Conservation (phyloP, 306 rosid species). For the Begonia fuchsioides region DNA sequence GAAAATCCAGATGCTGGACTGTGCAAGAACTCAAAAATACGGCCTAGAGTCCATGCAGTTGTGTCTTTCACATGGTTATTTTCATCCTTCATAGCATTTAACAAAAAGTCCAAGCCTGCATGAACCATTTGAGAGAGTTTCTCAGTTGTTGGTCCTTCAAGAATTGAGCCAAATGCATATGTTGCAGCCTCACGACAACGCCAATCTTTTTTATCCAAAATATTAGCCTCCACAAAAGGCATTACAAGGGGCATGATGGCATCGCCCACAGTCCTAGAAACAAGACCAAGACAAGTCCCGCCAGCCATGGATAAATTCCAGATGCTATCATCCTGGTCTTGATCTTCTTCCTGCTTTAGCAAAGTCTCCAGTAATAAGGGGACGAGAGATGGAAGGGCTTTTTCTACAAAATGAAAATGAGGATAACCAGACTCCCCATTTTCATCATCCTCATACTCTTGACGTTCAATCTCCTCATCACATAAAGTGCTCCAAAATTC, state of each 20-base stretch:
- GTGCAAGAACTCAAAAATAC: conserved; percentile 23
- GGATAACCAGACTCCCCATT: conserved; percentile 14
- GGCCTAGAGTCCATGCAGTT: conserved; percentile 27
- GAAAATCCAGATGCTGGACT: conserved; percentile 18
- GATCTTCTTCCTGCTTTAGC: conserved; percentile 26
- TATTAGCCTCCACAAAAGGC: conserved; percentile 26
- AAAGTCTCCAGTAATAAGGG: conserved; percentile 24
- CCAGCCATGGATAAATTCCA: conserved; percentile 31
- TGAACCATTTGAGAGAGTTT: conserved; percentile 15
- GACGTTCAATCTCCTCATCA: conserved; percentile 23
- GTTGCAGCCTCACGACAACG: conserved; percentile 27
- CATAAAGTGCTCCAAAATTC: conserved; percentile 32
- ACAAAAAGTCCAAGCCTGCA: conserved; percentile 18
- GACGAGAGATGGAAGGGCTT: conserved; percentile 17
- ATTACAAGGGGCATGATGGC: conserved; percentile 21
- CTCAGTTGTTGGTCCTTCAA: conserved; percentile 21
- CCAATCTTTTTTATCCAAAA: conserved; percentile 19
- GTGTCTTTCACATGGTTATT: conserved; percentile 25
- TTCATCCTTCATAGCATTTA: conserved; percentile 16
- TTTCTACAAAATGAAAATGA: conserved; percentile 18
- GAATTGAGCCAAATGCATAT: conserved; percentile 20
- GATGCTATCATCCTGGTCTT: conserved; percentile 19
- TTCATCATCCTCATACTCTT: conserved; percentile 15
- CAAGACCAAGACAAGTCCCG: conserved; percentile 23
- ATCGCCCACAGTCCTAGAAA: conserved; percentile 23